Evolutionary conservation across 768 basidiomycete species (phyloP), one percentile per base, ranked within the genome.

Genomic region (Brasilioporus rufonigricans): DNA sequence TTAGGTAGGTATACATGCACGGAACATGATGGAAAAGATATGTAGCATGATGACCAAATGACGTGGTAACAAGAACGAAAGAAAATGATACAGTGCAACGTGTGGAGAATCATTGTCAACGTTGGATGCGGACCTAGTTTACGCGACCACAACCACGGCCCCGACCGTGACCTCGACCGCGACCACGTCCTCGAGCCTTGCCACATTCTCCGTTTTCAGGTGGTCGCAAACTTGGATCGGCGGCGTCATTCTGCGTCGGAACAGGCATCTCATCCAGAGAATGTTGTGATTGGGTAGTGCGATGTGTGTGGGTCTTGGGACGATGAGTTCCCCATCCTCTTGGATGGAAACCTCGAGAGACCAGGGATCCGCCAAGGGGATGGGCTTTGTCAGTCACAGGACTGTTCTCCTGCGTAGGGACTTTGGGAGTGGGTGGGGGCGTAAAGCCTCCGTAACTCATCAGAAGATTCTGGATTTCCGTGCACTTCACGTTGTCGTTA

Each of bases 381-480:
- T 57, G 57, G 41, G 50, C 57, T 32, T 50, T 39, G 58, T 58
- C 48, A 58, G 64, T 24, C 27, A 45, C 44, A 23, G 60, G 57
- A 24, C 50, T 54, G 41, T 32, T 47, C 40, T 57, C 50, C 26
- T 54, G 61, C 29, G 33, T 41, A 4, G 56, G 16, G 4, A 52
- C 62, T 35, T 57, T 61, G 32, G 70, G 66, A 16, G 73, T 72
- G 31, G 74, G 67, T 49, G 78, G 77, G n/a, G 77, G 76, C 5
- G 77, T 77, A 63, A 81, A 79, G 18, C 74, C 75, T 16, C 82
- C 82, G 56, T 71, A 80, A 36, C 69, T 75, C 68, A 76, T 75
- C 50, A 88, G 64, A 13, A 87, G 71, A 55, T 78, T 77, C 49
- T 77, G 64, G 52, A 86, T 77, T 56, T 85, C 83, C 27, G 74